Base-by-base conservation (phyloP, 2,329 filamentous ascomycete genomes). In the Periglandula ipomoeae region DNA sequence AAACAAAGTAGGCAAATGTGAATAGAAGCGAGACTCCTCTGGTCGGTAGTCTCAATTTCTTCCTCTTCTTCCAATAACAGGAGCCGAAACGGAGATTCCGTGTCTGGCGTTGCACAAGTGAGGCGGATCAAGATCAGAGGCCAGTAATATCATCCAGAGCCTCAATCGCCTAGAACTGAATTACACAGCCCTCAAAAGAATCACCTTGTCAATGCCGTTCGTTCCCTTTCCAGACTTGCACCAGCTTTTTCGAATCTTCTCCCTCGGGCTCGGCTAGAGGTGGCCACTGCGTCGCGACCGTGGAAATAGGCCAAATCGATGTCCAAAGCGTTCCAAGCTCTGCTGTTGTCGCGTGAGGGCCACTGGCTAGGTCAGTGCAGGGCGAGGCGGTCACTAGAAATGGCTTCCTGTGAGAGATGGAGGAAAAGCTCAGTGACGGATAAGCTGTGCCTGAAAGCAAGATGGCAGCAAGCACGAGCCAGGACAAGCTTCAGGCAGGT, bases 31-130 rank as follows among this genome's bases (percentile, higher is more conserved):
- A 23, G 34, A 19, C 47, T 46, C 43, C 23, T 47, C 26, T 47
- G 43, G 27, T 30, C 44, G 32, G 27, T 40, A 53, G 43, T 43
- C 43, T 44, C 42, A 34, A n/a, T 19, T 49, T 49, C 22, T 50
- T 47, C 46, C 34, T 32, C 45, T 32, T 38, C 15, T 47, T 49
- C 45, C 46, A 52, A 49, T 32, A 50, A 55, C 32, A 26, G 42
- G 42, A 22, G 47, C 46, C 37, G 30, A 40, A 26, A 49, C 47
- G 26, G 22, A 35, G 19, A 47, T 19, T 40, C 46, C 47, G 39
- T 46, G 20, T 30, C 37, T 40, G 44, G 44, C 42, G 37, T 41
- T 32, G 47, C 44, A 48, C 50, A 52, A 46, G 47, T 32, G 43
- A 49, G 34, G 50, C 34, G 39, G 44, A 41, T 43, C 47, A 49